Percentiles rank a stretch among this genome's conserved stretches.
These are phyloP conservation scores for Epichloe amarillans DNA, from an alignment of 2,329 filamentous ascomycete genomes.

Conservation along the genomic window DNA sequence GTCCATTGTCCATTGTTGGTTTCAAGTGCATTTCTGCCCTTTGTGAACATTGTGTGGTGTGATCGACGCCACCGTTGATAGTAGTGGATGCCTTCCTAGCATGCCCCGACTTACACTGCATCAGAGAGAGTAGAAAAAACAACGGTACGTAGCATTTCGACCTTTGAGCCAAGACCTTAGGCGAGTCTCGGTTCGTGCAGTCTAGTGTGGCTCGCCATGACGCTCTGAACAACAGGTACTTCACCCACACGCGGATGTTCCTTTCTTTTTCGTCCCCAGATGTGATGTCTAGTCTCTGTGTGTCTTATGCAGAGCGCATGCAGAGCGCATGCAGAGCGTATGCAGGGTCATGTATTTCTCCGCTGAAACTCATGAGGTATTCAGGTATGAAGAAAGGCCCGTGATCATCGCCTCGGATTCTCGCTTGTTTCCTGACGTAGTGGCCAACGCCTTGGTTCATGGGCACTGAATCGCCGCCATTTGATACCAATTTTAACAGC, in stretches of 20 bases:
- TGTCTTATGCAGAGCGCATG: conserved; percentile 2
- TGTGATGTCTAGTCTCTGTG: conserved; percentile 8
- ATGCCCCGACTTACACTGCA: conserved; percentile 2
- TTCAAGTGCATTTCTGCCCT: conserved; percentile 2
- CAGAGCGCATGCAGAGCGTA: conserved; percentile 5
- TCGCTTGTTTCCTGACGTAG: neutral
- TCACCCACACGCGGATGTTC: neutral
- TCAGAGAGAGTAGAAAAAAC: conserved; percentile 5
- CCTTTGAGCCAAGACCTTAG: conserved; percentile 5
- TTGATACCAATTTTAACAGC: neutral
- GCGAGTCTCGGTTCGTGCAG: neutral
- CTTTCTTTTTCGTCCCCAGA: conserved; percentile 10
- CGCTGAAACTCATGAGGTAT: neutral
- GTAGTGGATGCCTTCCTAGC: conserved; percentile 2
- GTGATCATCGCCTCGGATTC: neutral
- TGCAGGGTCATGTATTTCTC: conserved; percentile 4
- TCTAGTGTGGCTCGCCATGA: conserved; percentile 5
- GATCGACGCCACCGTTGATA: conserved; percentile 3
- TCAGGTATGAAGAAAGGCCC: neutral
- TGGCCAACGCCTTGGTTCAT: neutral
- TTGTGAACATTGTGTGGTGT: neutral
- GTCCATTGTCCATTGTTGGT: neutral
- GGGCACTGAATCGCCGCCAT: neutral
- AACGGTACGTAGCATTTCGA: conserved; percentile 7
- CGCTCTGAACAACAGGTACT: conserved; percentile 1